Evolutionary conservation across 2,329 filamentous ascomycete genomes (phyloP).

Genomic region (Achaetomium macrosporum): DNA sequence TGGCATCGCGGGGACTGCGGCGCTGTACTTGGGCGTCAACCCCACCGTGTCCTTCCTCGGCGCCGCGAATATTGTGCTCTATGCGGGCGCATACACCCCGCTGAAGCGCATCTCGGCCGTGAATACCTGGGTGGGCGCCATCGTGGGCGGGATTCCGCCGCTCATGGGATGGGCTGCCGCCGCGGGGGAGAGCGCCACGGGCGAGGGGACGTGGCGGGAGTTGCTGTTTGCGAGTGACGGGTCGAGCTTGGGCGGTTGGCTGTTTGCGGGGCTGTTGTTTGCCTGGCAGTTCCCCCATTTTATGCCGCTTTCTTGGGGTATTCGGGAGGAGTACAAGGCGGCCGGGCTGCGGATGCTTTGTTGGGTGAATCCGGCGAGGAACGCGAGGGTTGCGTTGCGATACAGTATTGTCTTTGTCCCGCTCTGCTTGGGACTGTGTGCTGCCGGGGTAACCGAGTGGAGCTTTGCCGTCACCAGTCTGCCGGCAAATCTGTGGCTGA

Average conservation of each 20-base stretch:
- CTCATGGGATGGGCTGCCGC: conserved; percentile 98
- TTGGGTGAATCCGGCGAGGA: conserved; percentile 81
- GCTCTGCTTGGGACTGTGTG: conserved; percentile 74
- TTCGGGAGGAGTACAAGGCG: conserved; percentile 79
- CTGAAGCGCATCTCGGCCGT: conserved; percentile 79
- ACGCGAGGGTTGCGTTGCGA: conserved; percentile 78
- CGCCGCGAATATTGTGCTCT: conserved; percentile 77
- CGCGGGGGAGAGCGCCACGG: conserved; percentile 76
- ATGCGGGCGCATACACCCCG: conserved; percentile 88
- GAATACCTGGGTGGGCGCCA: conserved; percentile 92
- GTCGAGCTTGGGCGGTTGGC: conserved; percentile 73
- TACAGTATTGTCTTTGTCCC: conserved; percentile 85
- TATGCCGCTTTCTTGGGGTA: conserved; percentile 84
- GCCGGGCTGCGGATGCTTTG: conserved; percentile 67
- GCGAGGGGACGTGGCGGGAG: conserved; percentile 69
- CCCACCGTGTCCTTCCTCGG: conserved; percentile 86
- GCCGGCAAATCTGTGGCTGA: conserved; percentile 80
- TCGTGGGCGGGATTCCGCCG: conserved; percentile 90
- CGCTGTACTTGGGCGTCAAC: conserved; percentile 86
- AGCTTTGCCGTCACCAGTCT: conserved; percentile 76
- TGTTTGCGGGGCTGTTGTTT: conserved; percentile 77
- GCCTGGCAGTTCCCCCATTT: conserved; percentile 99
- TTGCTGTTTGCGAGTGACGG: conserved; percentile 62
- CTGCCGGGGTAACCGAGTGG: conserved; percentile 75
- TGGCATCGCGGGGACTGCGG: conserved; percentile 61